These are phyloP conservation scores for Talaromyces sp. DNA, from an alignment of 2,329 filamentous ascomycete species.

Conservation along the genomic window DNA sequence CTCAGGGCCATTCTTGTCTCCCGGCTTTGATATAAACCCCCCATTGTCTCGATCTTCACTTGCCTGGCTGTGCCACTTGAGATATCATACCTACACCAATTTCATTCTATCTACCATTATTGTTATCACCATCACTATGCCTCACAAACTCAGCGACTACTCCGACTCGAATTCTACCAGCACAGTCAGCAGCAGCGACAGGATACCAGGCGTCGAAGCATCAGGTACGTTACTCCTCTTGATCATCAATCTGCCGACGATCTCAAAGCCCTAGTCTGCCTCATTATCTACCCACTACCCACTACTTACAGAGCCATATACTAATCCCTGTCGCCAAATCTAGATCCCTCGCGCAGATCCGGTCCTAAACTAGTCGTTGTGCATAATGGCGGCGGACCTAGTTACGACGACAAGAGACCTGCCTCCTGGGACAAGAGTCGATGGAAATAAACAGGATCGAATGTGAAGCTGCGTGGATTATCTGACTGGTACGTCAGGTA, in stretches of 20 bases:
- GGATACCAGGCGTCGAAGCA: conserved; percentile 16
- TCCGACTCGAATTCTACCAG: conserved; percentile 18
- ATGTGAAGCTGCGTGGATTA: not conserved
- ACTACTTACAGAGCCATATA: not conserved
- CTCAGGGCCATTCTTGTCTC: not conserved
- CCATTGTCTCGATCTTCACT: not conserved
- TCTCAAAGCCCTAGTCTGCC: not conserved
- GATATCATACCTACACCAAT: not conserved
- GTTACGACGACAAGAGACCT: conserved; percentile 21
- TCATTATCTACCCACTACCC: not conserved
- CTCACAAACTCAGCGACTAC: conserved; percentile 18
- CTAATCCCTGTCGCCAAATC: conserved; percentile 14
- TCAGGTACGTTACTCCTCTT: conserved; percentile 13
- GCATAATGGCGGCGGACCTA: conserved; percentile 20
- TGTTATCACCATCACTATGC: conserved; percentile 10
- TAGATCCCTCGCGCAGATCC: conserved; percentile 19
- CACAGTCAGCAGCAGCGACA: conserved; percentile 18
- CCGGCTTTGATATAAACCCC: not conserved
- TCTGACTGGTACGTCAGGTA: not conserved
- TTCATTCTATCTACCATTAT: not conserved
- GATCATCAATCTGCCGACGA: not conserved
- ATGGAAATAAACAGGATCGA: conserved; percentile 16
- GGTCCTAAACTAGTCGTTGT: conserved; percentile 19
- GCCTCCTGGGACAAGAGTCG: conserved; percentile 20
- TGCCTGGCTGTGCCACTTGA: conserved; percentile 17